Evolutionary conservation across 192 early-diverging fungal species (phyloP), one percentile per base, ranked within the genome.

Genomic region (Podila epigama): DNA sequence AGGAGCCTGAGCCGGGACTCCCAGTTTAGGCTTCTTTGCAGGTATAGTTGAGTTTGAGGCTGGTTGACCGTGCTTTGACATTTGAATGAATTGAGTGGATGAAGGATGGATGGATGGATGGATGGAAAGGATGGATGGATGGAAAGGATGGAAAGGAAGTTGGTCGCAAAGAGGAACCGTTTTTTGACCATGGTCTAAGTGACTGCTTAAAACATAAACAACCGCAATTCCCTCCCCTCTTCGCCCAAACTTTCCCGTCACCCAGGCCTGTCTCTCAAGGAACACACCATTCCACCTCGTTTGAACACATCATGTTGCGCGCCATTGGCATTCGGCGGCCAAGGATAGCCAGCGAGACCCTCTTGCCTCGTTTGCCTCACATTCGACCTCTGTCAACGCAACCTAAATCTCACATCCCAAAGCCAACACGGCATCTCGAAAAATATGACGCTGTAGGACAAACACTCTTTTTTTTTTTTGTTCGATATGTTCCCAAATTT

Each of bases 401-500:
- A 20, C 25, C 12, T 34, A 51, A 42, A 25, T 40, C 22, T 11
- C 20, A 18, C 27, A 18, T 36, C 36, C 37, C 58, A 31, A 77
- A 77, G 50, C 73, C 73, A 25, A 68, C 51, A 22, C 65, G 73
- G 18, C 39, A 58, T 4, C 60, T 68, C 11, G 73, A 68, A 48
- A 77, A 77, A 68, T 77, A 77, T 31, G 73, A 77, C 53, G 57
- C 60, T 18, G 73, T 77, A 36, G 13, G 69, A 25, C 1, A 42
- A n/a, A 42, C 13, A n/a, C n/a, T n/a, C n/a, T 8, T 15, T 5
- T 20, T 12, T 28, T 29, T 6, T 52, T 20, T 52, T 35, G 0
- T 13, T 13, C 6, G 13, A 51, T 11, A n/a, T 12, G n/a, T 28
- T 28, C 11, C 15, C 33, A n/a, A 5, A 40, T 36, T 25, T 56